Conservation (phyloP, 106 monocot species). For the Cymbidium sinense region DNA sequence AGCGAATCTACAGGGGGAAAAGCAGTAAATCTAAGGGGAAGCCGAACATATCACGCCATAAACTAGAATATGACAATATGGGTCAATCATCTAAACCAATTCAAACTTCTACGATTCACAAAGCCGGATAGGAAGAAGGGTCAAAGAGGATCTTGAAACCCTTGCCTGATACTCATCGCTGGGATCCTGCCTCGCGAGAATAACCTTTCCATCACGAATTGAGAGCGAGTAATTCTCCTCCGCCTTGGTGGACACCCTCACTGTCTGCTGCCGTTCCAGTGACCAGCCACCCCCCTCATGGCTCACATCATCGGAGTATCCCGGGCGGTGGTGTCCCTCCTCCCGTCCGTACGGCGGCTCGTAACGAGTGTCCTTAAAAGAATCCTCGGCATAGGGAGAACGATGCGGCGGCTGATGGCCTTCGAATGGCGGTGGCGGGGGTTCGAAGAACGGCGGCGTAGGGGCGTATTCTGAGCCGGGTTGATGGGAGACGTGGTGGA, state of each 20-base stretch:
- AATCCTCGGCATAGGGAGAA: background rate
- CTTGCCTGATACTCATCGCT: slow-evolving; percentile 19
- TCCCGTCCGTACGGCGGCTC: background rate
- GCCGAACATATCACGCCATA: no score
- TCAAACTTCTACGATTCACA: background rate
- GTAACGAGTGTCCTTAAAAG: background rate
- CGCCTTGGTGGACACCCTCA: slow-evolving; percentile 27
- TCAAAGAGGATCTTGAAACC: background rate
- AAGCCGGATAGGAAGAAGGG: background rate
- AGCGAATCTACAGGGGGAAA: no score
- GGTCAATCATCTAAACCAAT: background rate
- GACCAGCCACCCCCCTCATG: background rate
- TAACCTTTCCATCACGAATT: slow-evolving; percentile 8
- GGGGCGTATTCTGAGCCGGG: background rate
- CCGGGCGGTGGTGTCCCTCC: background rate
- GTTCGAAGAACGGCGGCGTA: background rate
- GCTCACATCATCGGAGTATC: slow-evolving; percentile 2
- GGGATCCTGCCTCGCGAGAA: slow-evolving; percentile 12
- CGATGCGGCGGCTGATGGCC: no score
- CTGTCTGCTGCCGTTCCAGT: slow-evolving; percentile 19
- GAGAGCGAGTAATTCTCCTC: slow-evolving; percentile 18
- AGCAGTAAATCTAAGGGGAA: no score
- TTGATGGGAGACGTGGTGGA: background rate
- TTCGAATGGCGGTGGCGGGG: background rate
- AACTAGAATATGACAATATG: no score